Conservation (phyloP, 2,329 filamentous ascomycete genomes). For the Madurella fahalii region DNA sequence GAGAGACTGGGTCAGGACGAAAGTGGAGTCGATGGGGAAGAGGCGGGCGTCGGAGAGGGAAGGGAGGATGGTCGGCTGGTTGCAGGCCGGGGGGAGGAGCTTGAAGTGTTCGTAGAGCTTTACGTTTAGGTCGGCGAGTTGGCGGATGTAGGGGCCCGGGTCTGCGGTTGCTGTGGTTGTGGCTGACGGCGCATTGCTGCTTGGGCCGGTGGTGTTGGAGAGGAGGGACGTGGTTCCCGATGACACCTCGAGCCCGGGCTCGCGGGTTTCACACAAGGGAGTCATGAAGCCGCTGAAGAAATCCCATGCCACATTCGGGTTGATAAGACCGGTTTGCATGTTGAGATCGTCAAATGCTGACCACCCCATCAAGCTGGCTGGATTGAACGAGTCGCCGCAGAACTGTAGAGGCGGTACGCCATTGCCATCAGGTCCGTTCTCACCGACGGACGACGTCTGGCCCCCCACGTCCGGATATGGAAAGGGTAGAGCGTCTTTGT, state of each 20-base stretch:
- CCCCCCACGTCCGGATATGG: not conserved
- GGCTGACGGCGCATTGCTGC: not conserved
- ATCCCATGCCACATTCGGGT: not conserved
- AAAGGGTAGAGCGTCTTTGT: not conserved
- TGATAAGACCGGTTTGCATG: not conserved
- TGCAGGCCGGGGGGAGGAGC: not conserved
- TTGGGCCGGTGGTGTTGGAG: not conserved
- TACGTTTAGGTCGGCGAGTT: conserved; percentile 10
- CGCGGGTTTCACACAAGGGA: not conserved
- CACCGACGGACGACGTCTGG: not conserved
- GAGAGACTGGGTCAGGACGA: conserved; percentile 4
- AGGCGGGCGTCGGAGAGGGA: not conserved
- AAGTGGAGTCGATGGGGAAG: conserved; percentile 8
- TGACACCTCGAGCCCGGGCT: not conserved
- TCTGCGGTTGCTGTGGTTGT: not conserved
- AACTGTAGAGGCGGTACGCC: no score
- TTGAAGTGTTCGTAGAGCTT: conserved; percentile 6
- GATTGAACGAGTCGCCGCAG: no score
- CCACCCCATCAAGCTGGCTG: not conserved
- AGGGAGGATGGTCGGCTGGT: not conserved
- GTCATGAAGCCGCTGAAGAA: not conserved
- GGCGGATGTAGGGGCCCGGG: conserved; percentile 3
- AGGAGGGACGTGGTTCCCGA: no score
- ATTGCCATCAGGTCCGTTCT: not conserved
- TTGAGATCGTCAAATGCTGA: not conserved